Evolutionary conservation across 179 eudicot genomes (phyloP).

Genomic region (Silene noctiflora): DNA sequence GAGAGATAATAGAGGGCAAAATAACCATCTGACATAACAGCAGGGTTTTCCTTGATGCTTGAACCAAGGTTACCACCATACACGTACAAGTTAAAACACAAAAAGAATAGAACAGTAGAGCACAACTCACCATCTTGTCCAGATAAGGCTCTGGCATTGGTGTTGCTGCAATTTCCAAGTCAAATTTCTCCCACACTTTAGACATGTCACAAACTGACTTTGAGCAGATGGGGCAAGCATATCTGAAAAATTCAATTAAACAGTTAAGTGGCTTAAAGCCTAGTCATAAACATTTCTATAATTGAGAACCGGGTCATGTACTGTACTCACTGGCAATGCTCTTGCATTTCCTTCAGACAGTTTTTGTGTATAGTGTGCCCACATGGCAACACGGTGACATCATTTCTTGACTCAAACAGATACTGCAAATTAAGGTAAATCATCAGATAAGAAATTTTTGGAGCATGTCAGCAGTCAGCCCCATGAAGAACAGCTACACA

Average conservation of each 20-base stretch:
- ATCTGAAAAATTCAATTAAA: conserved; percentile 35
- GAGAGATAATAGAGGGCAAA: not conserved
- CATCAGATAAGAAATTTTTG: not conserved
- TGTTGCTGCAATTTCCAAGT: conserved; percentile 74
- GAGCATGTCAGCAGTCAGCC: not conserved
- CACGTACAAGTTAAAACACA: not conserved
- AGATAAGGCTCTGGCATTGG: conserved; percentile 77
- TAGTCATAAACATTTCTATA: not conserved
- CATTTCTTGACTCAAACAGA: conserved; percentile 69
- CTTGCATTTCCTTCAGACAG: conserved; percentile 88
- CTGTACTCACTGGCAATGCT: conserved; percentile 61
- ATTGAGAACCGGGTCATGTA: not conserved
- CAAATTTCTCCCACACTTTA: conserved; percentile 80
- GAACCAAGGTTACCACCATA: too few species aligned
- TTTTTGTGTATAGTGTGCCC: conserved; percentile 81
- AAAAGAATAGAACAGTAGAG: not conserved
- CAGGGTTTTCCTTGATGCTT: not conserved
- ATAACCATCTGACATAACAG: not conserved
- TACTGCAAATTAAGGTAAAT: conserved; percentile 44
- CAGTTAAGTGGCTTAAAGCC: not conserved
- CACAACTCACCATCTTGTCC: conserved; percentile 49
- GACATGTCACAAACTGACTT: conserved; percentile 93
- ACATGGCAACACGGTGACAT: conserved; percentile 67
- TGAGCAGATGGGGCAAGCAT: conserved; percentile 88
- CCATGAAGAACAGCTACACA: not conserved